Percentiles rank a stretch among this genome's conserved stretches.
phyloP scores from a whole-genome alignment of 73 alveolate genomes.

The Paramecium biaurelia region DNA sequence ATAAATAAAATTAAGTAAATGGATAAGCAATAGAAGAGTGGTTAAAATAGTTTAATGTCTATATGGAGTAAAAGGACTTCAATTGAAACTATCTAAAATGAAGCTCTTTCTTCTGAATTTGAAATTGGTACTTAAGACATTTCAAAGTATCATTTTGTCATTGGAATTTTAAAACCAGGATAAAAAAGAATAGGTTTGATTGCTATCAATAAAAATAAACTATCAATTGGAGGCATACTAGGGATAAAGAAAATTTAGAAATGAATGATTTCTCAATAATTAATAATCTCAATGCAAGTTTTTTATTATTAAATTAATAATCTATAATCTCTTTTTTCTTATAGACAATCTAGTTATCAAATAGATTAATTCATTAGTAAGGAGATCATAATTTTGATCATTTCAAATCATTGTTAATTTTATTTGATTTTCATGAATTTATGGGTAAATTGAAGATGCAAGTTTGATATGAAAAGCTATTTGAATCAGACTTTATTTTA shows the following conservation, averaged over 20 bases:
- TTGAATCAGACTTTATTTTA: not conserved
- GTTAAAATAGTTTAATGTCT: not conserved
- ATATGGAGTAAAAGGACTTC: not conserved
- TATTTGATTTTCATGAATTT: not conserved
- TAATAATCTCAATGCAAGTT: not conserved
- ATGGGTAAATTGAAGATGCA: too few species aligned
- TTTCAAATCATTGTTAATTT: not conserved
- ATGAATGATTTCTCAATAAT: not conserved
- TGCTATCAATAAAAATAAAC: not conserved
- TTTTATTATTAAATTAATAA: not conserved
- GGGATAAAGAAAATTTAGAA: not conserved
- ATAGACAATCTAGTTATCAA: not conserved
- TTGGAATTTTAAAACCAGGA: constrained; percentile 36
- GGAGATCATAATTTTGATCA: not conserved
- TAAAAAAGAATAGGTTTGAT: not conserved
- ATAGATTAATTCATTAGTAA: not conserved
- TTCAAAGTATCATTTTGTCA: not conserved
- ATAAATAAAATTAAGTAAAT: not conserved
- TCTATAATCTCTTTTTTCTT: not conserved
- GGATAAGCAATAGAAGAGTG: not conserved
- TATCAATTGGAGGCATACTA: not conserved
- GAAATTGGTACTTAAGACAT: not conserved
- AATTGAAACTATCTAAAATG: not conserved
- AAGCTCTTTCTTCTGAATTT: not conserved
- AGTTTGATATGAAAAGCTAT: too few species aligned